phyloP scores from a whole-genome alignment of 208 protist genomes.

The Acanthamoeba triangularis region DNA sequence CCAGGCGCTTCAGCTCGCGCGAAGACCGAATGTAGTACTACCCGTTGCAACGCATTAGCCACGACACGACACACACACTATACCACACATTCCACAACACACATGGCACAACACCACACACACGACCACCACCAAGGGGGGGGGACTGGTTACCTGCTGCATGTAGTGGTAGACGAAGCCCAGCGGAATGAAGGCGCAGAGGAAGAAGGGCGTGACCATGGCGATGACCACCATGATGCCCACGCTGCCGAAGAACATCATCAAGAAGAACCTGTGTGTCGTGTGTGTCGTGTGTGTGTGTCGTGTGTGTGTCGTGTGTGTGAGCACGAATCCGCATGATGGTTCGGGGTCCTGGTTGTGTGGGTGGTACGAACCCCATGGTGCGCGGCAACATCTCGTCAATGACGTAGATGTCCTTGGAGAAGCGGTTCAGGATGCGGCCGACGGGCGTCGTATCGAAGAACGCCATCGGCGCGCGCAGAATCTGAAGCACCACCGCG shows the following conservation, averaged over 20 bases:
- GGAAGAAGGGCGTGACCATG: constrained; percentile 81
- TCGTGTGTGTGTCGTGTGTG: constrained; percentile 14
- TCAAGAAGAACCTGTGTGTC: constrained; percentile 13
- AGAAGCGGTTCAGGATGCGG: constrained; percentile 91
- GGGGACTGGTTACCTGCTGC: constrained; percentile 62
- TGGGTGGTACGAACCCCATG: not conserved
- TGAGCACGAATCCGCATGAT: constrained; percentile 44
- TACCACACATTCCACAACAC: not conserved
- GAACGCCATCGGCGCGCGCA: constrained; percentile 91
- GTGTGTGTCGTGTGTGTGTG: not conserved
- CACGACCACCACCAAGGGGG: not conserved
- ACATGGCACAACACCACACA: constrained; percentile 1
- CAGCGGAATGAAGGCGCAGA: constrained; percentile 77
- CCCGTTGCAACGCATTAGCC: not conserved
- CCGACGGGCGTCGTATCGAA: constrained; percentile 92
- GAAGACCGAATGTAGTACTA: constrained; percentile 79
- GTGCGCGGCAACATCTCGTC: constrained; percentile 54
- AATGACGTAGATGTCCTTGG: constrained; percentile 83
- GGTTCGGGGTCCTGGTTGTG: not conserved
- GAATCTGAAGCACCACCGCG: not conserved
- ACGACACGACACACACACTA: not conserved
- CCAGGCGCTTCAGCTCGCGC: constrained; percentile 82
- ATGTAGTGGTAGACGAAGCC: constrained; percentile 78
- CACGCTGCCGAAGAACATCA: constrained; percentile 61
- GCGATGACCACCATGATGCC: constrained; percentile 84